Evolutionary conservation across 2,329 filamentous ascomycete genomes (phyloP).

Genomic region (Onygenales sp.): DNA sequence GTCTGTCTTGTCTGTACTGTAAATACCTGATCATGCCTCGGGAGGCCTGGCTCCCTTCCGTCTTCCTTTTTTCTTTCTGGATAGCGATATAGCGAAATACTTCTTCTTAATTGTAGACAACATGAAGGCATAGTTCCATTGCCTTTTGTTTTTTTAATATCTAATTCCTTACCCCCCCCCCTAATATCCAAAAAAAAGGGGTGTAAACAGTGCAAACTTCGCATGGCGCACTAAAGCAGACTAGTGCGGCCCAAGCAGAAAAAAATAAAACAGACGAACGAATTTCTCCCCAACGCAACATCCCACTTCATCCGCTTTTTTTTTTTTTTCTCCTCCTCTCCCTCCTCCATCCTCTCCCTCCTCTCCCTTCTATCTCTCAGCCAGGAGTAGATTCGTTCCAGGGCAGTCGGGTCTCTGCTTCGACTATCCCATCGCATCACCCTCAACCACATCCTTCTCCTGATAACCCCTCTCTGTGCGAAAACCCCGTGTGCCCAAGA

Average conservation of each 20-base stretch:
- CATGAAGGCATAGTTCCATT: too few relatives aligned
- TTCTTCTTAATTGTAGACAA: too few relatives aligned
- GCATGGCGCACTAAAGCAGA: background rate
- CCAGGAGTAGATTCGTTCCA: constrained; percentile 1
- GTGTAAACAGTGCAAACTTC: constrained; percentile 5
- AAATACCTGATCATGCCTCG: background rate
- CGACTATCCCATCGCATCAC: background rate
- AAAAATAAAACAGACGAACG: constrained; percentile 4
- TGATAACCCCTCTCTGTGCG: background rate
- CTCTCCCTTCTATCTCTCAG: constrained; percentile 13
- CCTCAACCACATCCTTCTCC: background rate
- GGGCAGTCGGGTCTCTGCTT: background rate
- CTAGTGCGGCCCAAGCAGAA: constrained; percentile 1
- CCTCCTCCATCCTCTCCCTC: constrained; percentile 2
- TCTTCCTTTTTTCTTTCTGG: background rate
- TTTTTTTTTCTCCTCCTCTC: background rate
- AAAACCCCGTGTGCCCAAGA: background rate
- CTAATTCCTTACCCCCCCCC: background rate
- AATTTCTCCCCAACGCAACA: background rate
- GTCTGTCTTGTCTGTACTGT: background rate
- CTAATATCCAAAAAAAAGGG: background rate
- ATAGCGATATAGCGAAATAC: background rate
- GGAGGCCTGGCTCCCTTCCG: background rate
- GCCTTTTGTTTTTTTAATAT: background rate
- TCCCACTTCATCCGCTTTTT: constrained; percentile 3